phyloP scores from a whole-genome alignment of 2,329 filamentous ascomycete species.

The Neofusicoccum sp. region DNA sequence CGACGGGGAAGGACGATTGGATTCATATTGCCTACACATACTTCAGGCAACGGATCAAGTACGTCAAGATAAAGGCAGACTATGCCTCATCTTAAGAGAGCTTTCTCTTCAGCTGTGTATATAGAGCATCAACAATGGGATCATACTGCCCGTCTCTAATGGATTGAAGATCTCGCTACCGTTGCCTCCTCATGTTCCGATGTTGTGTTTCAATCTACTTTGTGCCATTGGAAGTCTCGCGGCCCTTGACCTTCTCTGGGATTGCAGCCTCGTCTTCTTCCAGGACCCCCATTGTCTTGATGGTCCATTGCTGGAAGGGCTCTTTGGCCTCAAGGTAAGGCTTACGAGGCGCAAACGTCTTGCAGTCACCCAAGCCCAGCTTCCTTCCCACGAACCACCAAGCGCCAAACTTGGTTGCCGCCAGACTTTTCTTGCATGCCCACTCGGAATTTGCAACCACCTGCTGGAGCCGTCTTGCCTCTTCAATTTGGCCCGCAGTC shows the following conservation, averaged over 20 bases:
- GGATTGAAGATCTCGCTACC: slow-evolving; percentile 28
- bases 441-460: slow-evolving; percentile 49
- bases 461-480: slow-evolving; percentile 43
- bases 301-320: slow-evolving; percentile 43
- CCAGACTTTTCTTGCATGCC: slow-evolving; percentile 52
- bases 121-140: no score
- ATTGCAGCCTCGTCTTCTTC: slow-evolving; percentile 22
- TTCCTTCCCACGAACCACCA: slow-evolving; percentile 43
- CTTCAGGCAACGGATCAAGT: slow-evolving; percentile 45
- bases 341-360: slow-evolving; percentile 43
- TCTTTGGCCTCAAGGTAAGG: slow-evolving; percentile 43
- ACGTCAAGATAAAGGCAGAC: slow-evolving; percentile 29
- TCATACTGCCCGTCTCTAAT: no score
- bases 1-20: slow-evolving; percentile 26
- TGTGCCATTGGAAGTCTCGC: slow-evolving; percentile 21
- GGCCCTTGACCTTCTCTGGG: not conserved
- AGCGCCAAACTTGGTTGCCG: slow-evolving; percentile 48
- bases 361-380: slow-evolving; percentile 38
- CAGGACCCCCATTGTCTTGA: slow-evolving; percentile 42
- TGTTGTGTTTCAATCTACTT: no score
- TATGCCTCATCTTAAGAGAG: not conserved
- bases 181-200: slow-evolving; percentile 24
- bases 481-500: slow-evolving; percentile 37
- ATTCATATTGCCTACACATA: slow-evolving; percentile 46
- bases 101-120: not conserved